phyloP scores from a whole-genome alignment of 768 basidiomycete genomes.

The Serpula lacrymans region DNA sequence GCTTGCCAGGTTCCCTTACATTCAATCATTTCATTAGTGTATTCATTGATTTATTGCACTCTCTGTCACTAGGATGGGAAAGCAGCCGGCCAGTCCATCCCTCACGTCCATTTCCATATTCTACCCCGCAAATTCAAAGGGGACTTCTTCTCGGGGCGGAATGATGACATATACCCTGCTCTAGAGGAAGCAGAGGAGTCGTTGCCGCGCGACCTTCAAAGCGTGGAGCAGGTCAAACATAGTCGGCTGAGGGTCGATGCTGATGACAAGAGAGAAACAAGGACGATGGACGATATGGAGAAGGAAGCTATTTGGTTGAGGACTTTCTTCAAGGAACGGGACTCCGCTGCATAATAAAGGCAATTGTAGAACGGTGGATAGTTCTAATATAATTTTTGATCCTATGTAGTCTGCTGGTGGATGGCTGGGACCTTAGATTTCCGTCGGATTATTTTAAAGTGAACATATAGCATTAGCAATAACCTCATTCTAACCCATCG shows the following conservation, averaged over 20 bases:
- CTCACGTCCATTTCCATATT: slow-evolving; percentile 94
- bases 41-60: slow-evolving; percentile 4
- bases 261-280: slow-evolving; percentile 62
- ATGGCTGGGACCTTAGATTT: no score
- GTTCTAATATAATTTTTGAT: no score
- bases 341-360: not conserved
- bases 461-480: no score
- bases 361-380: not conserved
- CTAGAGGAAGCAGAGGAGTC: slow-evolving; percentile 63
- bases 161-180: slow-evolving; percentile 77
- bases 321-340: slow-evolving; percentile 43
- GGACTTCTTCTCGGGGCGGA: slow-evolving; percentile 59
- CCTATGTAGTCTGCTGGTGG: no score
- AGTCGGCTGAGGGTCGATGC: slow-evolving; percentile 56
- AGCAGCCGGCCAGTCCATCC: slow-evolving; percentile 70
- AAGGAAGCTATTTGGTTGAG: slow-evolving; percentile 70
- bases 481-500: slow-evolving; percentile 16
- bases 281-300: slow-evolving; percentile 74
- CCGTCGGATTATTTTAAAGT: no score
- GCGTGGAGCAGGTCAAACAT: slow-evolving; percentile 25
- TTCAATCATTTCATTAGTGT: slow-evolving; percentile 1
- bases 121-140: slow-evolving; percentile 75
- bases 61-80: slow-evolving; percentile 76
- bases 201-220: slow-evolving; percentile 39
- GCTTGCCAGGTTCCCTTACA: slow-evolving; percentile 76